These are phyloP conservation scores for Nelumbo lutea DNA, from an alignment of 164 flowering plant genomes.

Conservation along the genomic window DNA sequence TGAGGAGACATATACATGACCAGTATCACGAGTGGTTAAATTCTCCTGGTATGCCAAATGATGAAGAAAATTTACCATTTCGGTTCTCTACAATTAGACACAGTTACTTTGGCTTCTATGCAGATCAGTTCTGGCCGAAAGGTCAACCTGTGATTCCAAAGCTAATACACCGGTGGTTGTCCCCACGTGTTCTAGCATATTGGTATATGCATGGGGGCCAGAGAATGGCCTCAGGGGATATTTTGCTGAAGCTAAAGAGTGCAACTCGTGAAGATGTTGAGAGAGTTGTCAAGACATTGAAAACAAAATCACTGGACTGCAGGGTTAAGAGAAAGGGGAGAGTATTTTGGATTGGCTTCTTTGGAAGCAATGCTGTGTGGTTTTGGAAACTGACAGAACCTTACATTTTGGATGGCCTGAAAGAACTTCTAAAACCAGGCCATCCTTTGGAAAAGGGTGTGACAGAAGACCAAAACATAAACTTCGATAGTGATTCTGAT, in stretches of 20 bases:
- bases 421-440: slow-evolving; percentile 32
- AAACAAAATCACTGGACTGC: slow-evolving; percentile 59
- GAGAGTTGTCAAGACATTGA: slow-evolving; percentile 52
- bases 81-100: slow-evolving; percentile 52
- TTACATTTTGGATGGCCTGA: slow-evolving; percentile 53
- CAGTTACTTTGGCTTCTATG: slow-evolving; percentile 69
- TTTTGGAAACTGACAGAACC: slow-evolving; percentile 82
- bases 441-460: slow-evolving; percentile 11
- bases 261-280: slow-evolving; percentile 50
- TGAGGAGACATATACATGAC: slow-evolving; percentile 59
- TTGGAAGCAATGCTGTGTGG: slow-evolving; percentile 52
- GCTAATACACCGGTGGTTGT: slow-evolving; percentile 86
- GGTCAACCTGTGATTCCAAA: slow-evolving; percentile 58
- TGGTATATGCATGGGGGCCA: slow-evolving; percentile 94
- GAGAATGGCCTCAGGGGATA: slow-evolving; percentile 70
- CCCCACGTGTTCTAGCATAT: slow-evolving; percentile 85
- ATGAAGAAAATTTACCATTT: slow-evolving; percentile 48
- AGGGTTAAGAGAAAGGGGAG: slow-evolving; percentile 65
- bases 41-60: slow-evolving; percentile 25
- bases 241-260: slow-evolving; percentile 65
- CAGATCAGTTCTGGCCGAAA: slow-evolving; percentile 74
- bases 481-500: slow-evolving; percentile 40
- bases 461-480: slow-evolving; percentile 22
- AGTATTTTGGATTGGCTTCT: slow-evolving; percentile 82
- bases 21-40: slow-evolving; percentile 73